Evolutionary conservation across 2,329 filamentous ascomycete genomes (phyloP).

Genomic region (Colletotrichum abscissum): DNA sequence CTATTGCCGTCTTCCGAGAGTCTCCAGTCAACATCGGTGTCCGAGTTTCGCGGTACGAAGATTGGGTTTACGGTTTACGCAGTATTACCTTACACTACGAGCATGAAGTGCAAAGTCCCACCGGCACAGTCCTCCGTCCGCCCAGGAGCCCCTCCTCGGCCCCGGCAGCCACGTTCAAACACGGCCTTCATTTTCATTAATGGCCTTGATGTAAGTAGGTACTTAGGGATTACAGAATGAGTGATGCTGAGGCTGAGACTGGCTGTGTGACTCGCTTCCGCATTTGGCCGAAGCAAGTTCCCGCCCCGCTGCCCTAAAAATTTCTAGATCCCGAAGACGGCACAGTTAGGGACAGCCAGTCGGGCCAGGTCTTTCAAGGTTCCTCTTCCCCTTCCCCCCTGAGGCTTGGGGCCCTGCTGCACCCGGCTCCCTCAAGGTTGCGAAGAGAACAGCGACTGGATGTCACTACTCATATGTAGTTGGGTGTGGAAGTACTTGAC

Average conservation of each 20-base stretch:
- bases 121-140: neutral
- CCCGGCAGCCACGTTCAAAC: neutral
- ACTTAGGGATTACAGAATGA: neutral
- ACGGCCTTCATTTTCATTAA: neutral
- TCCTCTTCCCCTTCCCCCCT: neutral
- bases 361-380: neutral
- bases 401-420: neutral
- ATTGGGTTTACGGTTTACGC: no score
- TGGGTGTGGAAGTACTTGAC: conserved; percentile 19
- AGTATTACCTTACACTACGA: no score
- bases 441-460: neutral
- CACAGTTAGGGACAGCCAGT: neutral
- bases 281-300: conserved; percentile 33
- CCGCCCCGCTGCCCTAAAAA: conserved; percentile 17
- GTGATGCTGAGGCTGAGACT: neutral
- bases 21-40: neutral
- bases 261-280: conserved; percentile 31
- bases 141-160: neutral
- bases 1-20: neutral
- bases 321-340: conserved; percentile 26
- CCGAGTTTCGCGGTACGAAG: neutral
- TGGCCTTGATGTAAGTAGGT: no score
- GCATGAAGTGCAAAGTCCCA: neutral
- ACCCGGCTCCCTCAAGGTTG: neutral
- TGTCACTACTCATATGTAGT: neutral